Percentiles rank a stretch among this genome's conserved stretches.
Evolutionary conservation across 2,329 filamentous ascomycete species (phyloP).

Genomic region (Fusarium paranaense): DNA sequence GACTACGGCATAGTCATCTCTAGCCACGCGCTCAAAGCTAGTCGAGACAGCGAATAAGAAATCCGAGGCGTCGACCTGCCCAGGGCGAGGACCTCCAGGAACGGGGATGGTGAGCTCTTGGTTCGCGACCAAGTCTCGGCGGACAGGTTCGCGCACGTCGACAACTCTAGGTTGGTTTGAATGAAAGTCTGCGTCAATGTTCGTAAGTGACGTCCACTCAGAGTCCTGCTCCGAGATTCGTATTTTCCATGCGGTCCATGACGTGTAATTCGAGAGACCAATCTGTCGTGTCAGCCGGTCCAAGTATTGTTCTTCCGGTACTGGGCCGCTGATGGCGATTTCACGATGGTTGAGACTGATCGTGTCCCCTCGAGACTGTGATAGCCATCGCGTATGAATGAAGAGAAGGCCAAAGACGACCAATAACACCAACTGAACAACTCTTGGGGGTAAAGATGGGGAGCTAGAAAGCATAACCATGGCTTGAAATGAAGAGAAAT

Average conservation of each 20-base stretch:
- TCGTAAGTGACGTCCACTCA: conserved; percentile 44
- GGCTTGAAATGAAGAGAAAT: conserved; percentile 16
- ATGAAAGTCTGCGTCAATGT: conserved; percentile 48
- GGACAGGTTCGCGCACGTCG: conserved; percentile 41
- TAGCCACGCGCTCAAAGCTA: conserved; percentile 54
- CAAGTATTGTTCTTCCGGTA: conserved; percentile 50
- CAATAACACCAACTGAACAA: conserved; percentile 37
- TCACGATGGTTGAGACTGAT: conserved; percentile 19
- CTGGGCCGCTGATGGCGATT: conserved; percentile 28
- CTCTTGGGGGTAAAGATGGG: conserved; percentile 36
- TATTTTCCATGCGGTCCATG: conserved; percentile 52
- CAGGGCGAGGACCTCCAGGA: conserved; percentile 45
- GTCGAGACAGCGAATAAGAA: conserved; percentile 59
- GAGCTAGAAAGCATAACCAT: conserved; percentile 46
- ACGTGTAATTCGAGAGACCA: conserved; percentile 47
- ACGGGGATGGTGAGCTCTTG: conserved; percentile 50
- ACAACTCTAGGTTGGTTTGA: conserved; percentile 45
- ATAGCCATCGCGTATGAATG: conserved; percentile 34
- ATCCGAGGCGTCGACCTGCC: conserved; percentile 53
- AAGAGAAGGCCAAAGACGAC: conserved; percentile 44
- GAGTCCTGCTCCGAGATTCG: conserved; percentile 44
- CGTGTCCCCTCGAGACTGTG: conserved; percentile 10
- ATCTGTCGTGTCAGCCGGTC: conserved; percentile 43
- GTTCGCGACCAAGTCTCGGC: conserved; percentile 43
- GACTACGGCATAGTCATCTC: conserved; percentile 53